A percentile compares a stretch with the other conserved stretches of the same genome.
Conservation (phyloP, 1,284 basidiomycete genomes). For the Melampsora americana region DNA sequence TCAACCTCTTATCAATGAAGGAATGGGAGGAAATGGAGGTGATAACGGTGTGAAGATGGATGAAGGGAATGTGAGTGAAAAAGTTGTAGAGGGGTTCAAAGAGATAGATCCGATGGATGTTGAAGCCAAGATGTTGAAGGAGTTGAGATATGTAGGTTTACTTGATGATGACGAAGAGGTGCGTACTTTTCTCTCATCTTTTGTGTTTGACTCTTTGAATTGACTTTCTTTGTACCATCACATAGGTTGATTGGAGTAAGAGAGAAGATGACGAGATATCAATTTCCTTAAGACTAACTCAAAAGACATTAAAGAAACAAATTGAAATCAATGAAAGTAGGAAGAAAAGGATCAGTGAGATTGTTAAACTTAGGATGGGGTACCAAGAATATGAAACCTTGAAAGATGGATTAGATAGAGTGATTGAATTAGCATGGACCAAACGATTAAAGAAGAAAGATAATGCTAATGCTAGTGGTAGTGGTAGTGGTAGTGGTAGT, state of each 20-base stretch:
- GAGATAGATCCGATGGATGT: slow-evolving; percentile 58
- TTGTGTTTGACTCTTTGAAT: slow-evolving; percentile 34
- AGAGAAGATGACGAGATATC: slow-evolving; percentile 90
- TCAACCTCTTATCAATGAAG: not conserved
- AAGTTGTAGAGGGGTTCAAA: not conserved
- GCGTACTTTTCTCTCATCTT: slow-evolving; percentile 46
- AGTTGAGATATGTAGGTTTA: slow-evolving; percentile 59
- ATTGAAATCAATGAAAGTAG: slow-evolving; percentile 77
- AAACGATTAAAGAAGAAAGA: slow-evolving; percentile 56
- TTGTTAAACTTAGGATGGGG: slow-evolving; percentile 81
- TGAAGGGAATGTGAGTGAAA: slow-evolving; percentile 45
- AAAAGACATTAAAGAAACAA: slow-evolving; percentile 73
- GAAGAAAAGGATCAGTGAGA: slow-evolving; percentile 67
- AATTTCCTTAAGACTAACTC: slow-evolving; percentile 79
- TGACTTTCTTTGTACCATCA: slow-evolving; percentile 2
- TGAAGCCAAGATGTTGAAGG: slow-evolving; percentile 60
- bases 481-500: too few relatives aligned
- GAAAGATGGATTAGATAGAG: slow-evolving; percentile 76
- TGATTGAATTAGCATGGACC: slow-evolving; percentile 61
- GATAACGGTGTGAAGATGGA: not conserved
- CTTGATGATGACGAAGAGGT: slow-evolving; percentile 59
- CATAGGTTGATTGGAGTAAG: slow-evolving; percentile 69
- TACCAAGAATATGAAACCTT: slow-evolving; percentile 80
- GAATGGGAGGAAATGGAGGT: not conserved
- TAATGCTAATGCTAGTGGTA: slow-evolving; percentile 53